Percentiles rank a stretch among this genome's conserved stretches.
Evolutionary conservation across 2,329 filamentous ascomycete genomes (phyloP).

Genomic region (Pseudocercospora vitis): DNA sequence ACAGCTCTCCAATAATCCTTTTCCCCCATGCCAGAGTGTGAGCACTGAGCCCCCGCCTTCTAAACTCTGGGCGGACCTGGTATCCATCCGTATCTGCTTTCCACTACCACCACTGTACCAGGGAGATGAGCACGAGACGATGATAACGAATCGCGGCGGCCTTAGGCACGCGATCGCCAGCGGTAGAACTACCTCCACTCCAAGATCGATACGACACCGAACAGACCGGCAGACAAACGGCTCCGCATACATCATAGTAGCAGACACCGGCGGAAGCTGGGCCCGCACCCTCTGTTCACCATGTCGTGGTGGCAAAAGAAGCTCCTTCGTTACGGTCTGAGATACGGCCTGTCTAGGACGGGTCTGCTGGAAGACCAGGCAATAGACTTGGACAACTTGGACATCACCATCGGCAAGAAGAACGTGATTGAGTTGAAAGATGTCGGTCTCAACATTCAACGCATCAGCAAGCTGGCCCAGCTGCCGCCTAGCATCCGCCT

Average conservation of each 20-base stretch:
- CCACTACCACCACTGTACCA: not conserved
- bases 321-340: conserved; percentile 58
- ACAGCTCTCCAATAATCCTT: too few species aligned
- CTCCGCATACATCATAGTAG: conserved; percentile 22
- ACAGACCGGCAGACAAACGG: conserved; percentile 54
- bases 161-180: conserved; percentile 45
- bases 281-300: not conserved
- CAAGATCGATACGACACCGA: conserved; percentile 57
- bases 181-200: too few species aligned
- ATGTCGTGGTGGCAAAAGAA: conserved; percentile 71
- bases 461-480: conserved; percentile 43
- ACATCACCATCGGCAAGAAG: conserved; percentile 77
- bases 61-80: too few species aligned
- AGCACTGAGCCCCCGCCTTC: too few species aligned
- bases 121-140: conserved; percentile 5
- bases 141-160: conserved; percentile 13
- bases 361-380: conserved; percentile 86
- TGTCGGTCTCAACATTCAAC: conserved; percentile 74
- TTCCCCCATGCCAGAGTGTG: too few species aligned
- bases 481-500: conserved; percentile 72
- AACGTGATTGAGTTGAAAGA: conserved; percentile 84
- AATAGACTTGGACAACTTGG: conserved; percentile 80
- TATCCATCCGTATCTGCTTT: too few species aligned
- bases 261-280: not conserved
- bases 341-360: conserved; percentile 78